A percentile compares a stretch with the other conserved stretches of the same genome.
Conservation (phyloP, 2,329 filamentous ascomycete species). For the Mollisia scopiformis region DNA sequence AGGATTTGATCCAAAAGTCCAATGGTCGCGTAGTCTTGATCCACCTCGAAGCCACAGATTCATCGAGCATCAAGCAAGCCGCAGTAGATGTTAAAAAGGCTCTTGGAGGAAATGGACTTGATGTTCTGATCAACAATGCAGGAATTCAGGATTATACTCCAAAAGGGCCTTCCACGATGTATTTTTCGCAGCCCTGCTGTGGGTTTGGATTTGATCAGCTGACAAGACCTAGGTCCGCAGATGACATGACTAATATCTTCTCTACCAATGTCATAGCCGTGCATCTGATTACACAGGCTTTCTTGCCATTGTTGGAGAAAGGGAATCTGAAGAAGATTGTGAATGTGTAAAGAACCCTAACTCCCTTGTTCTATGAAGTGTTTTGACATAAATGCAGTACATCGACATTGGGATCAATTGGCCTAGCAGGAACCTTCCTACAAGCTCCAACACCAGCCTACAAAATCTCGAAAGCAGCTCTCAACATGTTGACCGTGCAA, state of each 20-base stretch:
- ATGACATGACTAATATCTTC: conserved; percentile 18
- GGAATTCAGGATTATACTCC: conserved; percentile 29
- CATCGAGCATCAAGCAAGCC: conserved; percentile 39
- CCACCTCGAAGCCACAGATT: conserved; percentile 41
- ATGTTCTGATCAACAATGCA: conserved; percentile 51
- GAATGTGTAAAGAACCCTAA: conserved; percentile 19
- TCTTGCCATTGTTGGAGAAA: conserved; percentile 21
- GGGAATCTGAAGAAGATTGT: conserved; percentile 21
- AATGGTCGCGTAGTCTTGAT: conserved; percentile 40
- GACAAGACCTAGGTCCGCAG: neutral
- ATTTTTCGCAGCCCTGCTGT: neutral
- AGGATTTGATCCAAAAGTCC: conserved; percentile 39
- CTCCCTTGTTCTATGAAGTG: neutral
- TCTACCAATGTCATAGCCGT: conserved; percentile 42
- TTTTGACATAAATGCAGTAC: neutral
- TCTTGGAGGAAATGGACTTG: conserved; percentile 44
- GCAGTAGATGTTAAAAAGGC: conserved; percentile 37
- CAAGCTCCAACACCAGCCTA: conserved; percentile 42
- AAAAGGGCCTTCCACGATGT: neutral
- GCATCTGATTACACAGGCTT: conserved; percentile 41
- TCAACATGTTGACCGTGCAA: conserved; percentile 51
- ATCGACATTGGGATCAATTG: conserved; percentile 17
- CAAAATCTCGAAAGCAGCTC: conserved; percentile 50
- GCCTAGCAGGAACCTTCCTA: conserved; percentile 37
- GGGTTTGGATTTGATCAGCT: neutral